Evolutionary conservation across 495 filamentous ascomycete species (phyloP).

Genomic region (Cairneyella variabilis): DNA sequence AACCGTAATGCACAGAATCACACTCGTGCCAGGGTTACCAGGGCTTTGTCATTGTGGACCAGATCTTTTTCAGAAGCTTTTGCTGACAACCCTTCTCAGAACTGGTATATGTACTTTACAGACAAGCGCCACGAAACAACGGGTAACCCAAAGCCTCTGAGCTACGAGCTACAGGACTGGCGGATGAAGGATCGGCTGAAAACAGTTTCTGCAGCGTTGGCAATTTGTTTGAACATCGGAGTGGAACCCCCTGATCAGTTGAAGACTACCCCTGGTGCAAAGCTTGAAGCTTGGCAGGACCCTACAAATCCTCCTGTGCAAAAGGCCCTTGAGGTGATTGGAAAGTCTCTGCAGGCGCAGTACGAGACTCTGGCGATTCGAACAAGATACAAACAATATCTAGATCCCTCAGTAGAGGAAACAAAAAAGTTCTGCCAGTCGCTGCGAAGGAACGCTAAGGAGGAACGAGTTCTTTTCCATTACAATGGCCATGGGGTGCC

Average conservation of each 20-base stretch:
- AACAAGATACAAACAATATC: constrained; percentile 92
- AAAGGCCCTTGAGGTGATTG: constrained; percentile 90
- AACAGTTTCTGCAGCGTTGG: constrained; percentile 90
- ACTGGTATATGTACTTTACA: constrained; percentile 98
- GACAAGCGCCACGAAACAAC: constrained; percentile 98
- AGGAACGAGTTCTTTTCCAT: constrained; percentile 91
- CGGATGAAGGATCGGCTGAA: constrained; percentile 94
- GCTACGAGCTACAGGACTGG: constrained; percentile 78
- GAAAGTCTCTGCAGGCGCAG: constrained; percentile 89
- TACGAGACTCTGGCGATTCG: constrained; percentile 93
- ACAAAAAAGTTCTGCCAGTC: constrained; percentile 93
- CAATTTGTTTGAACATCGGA: constrained; percentile 93
- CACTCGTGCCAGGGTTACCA: too few species aligned
- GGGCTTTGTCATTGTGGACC: too few species aligned
- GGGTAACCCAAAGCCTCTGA: constrained; percentile 68
- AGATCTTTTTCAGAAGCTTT: too few species aligned
- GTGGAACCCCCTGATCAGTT: constrained; percentile 95
- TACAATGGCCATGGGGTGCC: constrained; percentile 99
- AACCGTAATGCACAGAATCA: too few species aligned
- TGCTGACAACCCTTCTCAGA: constrained; percentile 39
- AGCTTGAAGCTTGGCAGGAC: constrained; percentile 96
- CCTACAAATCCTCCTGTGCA: constrained; percentile 73
- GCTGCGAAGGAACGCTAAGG: constrained; percentile 84
- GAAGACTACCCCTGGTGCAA: constrained; percentile 88
- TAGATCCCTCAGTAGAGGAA: constrained; percentile 95